Percentiles rank a stretch among this genome's conserved stretches.
These are phyloP conservation scores for Haematococcus lacustris DNA, from an alignment of 139 green algal species.

Conservation along the genomic window DNA sequence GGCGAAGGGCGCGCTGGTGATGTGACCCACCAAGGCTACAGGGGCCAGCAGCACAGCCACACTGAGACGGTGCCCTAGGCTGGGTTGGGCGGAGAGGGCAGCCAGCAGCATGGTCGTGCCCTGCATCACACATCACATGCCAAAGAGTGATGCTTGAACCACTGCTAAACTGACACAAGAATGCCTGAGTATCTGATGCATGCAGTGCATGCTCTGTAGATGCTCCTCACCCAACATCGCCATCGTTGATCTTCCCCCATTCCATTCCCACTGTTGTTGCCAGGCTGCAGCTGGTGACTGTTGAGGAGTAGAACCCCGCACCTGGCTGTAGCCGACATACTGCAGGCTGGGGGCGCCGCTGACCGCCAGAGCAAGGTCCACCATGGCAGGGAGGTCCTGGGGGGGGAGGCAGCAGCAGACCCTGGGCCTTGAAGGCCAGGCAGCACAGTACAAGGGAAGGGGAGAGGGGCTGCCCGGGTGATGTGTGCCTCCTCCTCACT, in stretches of 20 bases:
- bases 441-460: no score
- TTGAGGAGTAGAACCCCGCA: not conserved
- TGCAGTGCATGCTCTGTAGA: not conserved
- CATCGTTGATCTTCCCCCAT: not conserved
- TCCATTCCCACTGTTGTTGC: not conserved
- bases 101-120: constrained; percentile 29
- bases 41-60: constrained; percentile 27
- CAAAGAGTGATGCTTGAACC: not conserved
- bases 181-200: no score
- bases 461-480: no score
- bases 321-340: constrained; percentile 29
- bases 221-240: not conserved
- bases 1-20: constrained; percentile 19
- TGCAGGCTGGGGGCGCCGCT: constrained; percentile 8
- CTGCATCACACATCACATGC: not conserved
- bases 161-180: no score
- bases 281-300: not conserved
- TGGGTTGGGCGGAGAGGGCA: not conserved
- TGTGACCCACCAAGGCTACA: constrained; percentile 32
- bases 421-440: no score
- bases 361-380: constrained; percentile 10
- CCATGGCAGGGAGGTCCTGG: constrained; percentile 30
- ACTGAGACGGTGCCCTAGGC: not conserved
- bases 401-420: no score
- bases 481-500: no score